Evolutionary conservation across 139 green algal genomes (phyloP), one percentile per base, ranked within the genome.

Genomic region (Chlorella sp.): DNA sequence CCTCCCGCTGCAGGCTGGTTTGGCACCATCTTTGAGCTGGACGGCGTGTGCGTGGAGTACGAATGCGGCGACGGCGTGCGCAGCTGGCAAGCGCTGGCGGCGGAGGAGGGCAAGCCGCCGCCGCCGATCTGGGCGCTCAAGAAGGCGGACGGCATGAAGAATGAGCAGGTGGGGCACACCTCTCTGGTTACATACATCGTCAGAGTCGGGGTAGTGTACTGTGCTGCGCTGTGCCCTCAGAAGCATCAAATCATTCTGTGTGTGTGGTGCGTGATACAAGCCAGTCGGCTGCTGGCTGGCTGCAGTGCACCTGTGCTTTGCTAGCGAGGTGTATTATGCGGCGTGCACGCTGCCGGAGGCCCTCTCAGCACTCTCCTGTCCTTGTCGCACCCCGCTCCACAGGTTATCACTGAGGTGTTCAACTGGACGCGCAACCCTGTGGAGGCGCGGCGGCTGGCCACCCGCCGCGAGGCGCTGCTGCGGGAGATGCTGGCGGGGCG

Each of bases 381-480:
- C 23, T 23, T 18, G 30, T 60, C 67, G 16, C 55, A 26, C 17
- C 26, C 21, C 12, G 11, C 12, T 21, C 12, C 6, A 7, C 87
- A 96, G 93, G 92, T 94, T 18, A 93, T 99, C 30, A 92, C 91
- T 30, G 93, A 98, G 70, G 89, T 98, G 5, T 94, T 99, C 26
- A 95, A 92, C 76, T 99, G 97, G 96, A 95, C 95, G 20, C 93
- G 96, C 36, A 96, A 98, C 63, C 94, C 94, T 0, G 86, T 75
- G 30, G 89, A 93, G 41, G 91, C 96, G 7, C 81, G 87, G 5
- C 89, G 94, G 30, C 88, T 99, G 21, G 91, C 93, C 0, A 55
- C 89, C 25, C 89, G 94, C 13, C 98, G 98, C 81, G 93, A 96
- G 41, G 91, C 95, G 70, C 63, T 98, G 0, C 94, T 94, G 41